Base-by-base conservation (phyloP, 73 alveolate species). In the Stentor coeruleus region DNA sequence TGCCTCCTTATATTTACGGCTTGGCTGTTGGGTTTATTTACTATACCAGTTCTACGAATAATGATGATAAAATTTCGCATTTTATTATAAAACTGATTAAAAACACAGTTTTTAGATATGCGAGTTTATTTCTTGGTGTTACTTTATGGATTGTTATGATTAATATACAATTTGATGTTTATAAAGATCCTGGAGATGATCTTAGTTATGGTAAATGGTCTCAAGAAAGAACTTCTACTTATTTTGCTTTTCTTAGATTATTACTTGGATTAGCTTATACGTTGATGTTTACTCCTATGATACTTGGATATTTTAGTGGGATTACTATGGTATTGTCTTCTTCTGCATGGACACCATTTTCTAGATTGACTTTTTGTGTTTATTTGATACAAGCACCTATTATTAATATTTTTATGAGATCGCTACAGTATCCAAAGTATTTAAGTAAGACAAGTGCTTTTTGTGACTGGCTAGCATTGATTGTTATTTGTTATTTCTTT, bases 301-400 rank as follows among this genome's bases (percentile, higher is more conserved):
- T 40, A 14, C 73, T 60, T 0, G 92, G 92, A 2, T 31, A 60
- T 31, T 55, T 38, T 3, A 59, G 58, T 11, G 35, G 41, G 35
- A 41, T 86, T 58, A 81, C 40, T 20, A 3, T 26, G 42, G 1
- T 82, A 15, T 79, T 86, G 4, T 74, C 85, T 0, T 81, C 77
- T 36, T 75, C 59, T 3, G 3, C 58, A 33, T 82, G 82, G 73
- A 81, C 77, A 3, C 89, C 87, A 3, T 37, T 81, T 0, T 86
- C 89, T 3, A 82, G 92, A 82, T 59, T 86, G 33, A 86, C 84
- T 39, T 86, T 59, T 40, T 11, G 84, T 15, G 86, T 82, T 39
- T 86, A 82, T 59, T 77, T 86, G 11, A 86, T 86, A 38, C 92
- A 86, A 31, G 74, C 40, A 20, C 37, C 74, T 15, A 75, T 86